Conservation (phyloP, 2,329 filamentous ascomycete genomes). For the Colletotrichum sp. region DNA sequence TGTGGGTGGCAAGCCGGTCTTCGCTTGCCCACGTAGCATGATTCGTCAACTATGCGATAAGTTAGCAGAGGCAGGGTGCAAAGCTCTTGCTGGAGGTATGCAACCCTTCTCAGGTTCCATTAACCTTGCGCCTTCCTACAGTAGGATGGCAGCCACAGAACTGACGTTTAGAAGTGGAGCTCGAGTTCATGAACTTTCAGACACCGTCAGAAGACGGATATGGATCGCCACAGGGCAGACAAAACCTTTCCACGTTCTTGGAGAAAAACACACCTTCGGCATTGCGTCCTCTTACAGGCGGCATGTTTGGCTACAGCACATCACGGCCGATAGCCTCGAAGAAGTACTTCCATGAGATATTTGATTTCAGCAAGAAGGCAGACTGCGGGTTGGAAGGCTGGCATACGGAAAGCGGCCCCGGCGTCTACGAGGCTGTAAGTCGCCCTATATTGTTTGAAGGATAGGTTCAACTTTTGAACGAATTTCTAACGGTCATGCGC, state of each 20-base stretch:
- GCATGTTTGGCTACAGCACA: not conserved
- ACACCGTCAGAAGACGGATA: not conserved
- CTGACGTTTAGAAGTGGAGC: not conserved
- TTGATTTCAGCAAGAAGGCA: accelerated
- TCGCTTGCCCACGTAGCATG: constrained; percentile 74
- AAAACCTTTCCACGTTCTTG: not conserved
- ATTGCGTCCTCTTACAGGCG: not conserved
- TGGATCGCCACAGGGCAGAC: not conserved
- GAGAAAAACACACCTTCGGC: not conserved
- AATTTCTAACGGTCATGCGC: too few relatives aligned
- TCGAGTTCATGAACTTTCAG: not conserved
- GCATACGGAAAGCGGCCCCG: not conserved
- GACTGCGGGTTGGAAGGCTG: not conserved
- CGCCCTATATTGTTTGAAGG: accelerated
- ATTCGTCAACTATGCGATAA: constrained; percentile 66
- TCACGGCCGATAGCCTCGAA: not conserved
- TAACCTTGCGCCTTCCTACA: not conserved
- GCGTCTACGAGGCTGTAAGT: not conserved
- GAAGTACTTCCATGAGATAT: not conserved
- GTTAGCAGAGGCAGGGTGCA: constrained; percentile 65
- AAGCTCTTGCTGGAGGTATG: constrained; percentile 55
- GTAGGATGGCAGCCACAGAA: accelerated
- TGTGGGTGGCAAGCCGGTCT: constrained; percentile 72
- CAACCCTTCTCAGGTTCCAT: accelerated
- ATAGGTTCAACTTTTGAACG: not conserved